phyloP scores from a whole-genome alignment of 306 rosid genomes.

The Quercus wislizeni region DNA sequence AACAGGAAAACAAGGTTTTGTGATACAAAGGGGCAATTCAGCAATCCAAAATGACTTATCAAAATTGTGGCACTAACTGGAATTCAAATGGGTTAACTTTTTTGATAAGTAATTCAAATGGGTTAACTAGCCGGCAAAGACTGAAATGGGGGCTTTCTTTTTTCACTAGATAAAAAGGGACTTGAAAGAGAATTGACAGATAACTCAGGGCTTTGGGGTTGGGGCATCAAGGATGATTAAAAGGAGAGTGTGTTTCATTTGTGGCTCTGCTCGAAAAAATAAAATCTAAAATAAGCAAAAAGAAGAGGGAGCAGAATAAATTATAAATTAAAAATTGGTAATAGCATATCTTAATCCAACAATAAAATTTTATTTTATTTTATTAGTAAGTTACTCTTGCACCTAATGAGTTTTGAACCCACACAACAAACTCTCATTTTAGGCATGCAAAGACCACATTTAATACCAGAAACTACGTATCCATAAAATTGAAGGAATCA shows the following conservation, averaged over 20 bases:
- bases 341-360: not conserved
- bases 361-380: not conserved
- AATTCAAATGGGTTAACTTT: too few species aligned
- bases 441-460: not conserved
- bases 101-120: too few species aligned
- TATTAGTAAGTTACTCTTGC: too few species aligned
- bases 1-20: too few species aligned
- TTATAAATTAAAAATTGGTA: not conserved
- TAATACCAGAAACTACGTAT: not conserved
- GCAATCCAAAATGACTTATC: too few species aligned
- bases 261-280: not conserved
- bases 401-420: too few species aligned
- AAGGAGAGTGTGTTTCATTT: not conserved
- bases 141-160: too few species aligned
- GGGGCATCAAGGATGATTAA: not conserved
- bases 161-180: too few species aligned
- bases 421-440: not conserved
- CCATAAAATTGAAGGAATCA: not conserved
- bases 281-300: not conserved
- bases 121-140: too few species aligned
- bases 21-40: too few species aligned
- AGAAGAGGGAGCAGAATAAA: not conserved
- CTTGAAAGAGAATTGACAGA: too few species aligned
- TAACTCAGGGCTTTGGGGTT: not conserved
- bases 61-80: too few species aligned